phyloP scores from a whole-genome alignment of 176 grass and related monocot genomes.

The Oryza rufipogon region DNA sequence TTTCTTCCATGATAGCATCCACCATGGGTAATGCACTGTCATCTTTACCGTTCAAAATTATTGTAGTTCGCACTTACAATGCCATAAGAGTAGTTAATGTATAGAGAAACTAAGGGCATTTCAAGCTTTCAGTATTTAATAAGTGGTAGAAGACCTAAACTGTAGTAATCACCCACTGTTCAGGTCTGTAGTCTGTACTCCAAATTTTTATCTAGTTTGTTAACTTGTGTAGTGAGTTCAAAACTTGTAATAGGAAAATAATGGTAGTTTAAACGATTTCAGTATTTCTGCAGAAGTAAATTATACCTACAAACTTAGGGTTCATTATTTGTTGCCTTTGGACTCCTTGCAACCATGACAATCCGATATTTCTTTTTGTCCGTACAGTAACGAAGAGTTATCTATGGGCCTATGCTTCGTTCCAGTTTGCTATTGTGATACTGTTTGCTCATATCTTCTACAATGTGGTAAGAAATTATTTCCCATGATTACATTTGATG shows the following conservation, averaged over 20 bases:
- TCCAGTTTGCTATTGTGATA: conserved; percentile 97
- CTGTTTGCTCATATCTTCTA: conserved; percentile 97
- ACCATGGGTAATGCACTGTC: conserved; percentile 75
- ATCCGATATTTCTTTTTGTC: conserved; percentile 12
- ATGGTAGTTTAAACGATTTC: background rate
- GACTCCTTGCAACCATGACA: background rate
- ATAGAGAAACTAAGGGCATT: background rate
- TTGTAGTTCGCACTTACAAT: background rate
- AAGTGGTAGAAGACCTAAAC: background rate
- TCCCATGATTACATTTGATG: conserved; percentile 17
- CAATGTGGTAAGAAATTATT: conserved; percentile 65
- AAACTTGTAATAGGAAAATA: background rate
- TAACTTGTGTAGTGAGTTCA: background rate
- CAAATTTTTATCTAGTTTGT: conserved; percentile 1
- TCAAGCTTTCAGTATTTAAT: background rate
- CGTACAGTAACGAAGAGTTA: conserved; percentile 76
- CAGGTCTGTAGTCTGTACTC: background rate
- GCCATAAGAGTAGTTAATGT: background rate
- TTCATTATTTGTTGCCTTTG: conserved; percentile 22
- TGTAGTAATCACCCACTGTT: background rate
- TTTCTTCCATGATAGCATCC: conserved; percentile 95
- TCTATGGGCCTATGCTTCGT: conserved; percentile 93
- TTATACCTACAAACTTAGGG: background rate
- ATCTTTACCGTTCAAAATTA: conserved; percentile 19
- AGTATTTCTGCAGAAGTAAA: background rate